Evolutionary conservation across 345 rosid species (phyloP), one percentile per base, ranked within the genome.

Genomic region (Combretum micranthum): DNA sequence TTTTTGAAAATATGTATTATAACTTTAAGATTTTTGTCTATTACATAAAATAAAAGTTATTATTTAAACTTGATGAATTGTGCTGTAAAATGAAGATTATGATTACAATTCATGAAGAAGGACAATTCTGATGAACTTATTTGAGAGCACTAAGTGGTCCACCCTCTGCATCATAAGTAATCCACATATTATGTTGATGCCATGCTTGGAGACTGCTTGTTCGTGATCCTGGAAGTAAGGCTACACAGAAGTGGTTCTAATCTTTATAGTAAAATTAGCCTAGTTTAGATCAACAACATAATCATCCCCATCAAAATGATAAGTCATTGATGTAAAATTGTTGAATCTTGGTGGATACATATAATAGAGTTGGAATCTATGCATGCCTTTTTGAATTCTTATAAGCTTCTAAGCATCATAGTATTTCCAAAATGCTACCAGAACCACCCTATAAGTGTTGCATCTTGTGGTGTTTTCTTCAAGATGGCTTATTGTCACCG

Each of bases 271-370:
- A 20, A 11, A 19, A 45, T 39, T 19, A 50, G 47, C 14, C 26
- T 61, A 42, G 7, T 13, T 18, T 12, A 61, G 61, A 4, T 19
- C 18, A 0, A 67, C 62, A 17, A 23, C 42, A n/a, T 39, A 53
- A 42, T 67, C 22, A 20, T 48, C 71, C 12, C 4, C 64, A 19
- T n/a, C 19, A 14, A 67, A 61, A 56, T 67, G 61, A 20, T 42
- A 61, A 10, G 62, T 61, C 61, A 67, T 61, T 2, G 57, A 42
- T 22, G 32, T 19, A 42, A 47, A 54, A 13, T 60, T 64, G 1
- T 18, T 3, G 47, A 66, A 59, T 12, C 16, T 45, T 14, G 60
- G 64, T 7, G 53, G 12, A 14, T 39, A 60, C 43, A 25, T 19
- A 17, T 55, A 66, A 55, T 61, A 66, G 15, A 37, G 55, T 15